Evolutionary conservation across 352 stramenopile genomes (phyloP).

Genomic region (Phytophthora capsici): DNA sequence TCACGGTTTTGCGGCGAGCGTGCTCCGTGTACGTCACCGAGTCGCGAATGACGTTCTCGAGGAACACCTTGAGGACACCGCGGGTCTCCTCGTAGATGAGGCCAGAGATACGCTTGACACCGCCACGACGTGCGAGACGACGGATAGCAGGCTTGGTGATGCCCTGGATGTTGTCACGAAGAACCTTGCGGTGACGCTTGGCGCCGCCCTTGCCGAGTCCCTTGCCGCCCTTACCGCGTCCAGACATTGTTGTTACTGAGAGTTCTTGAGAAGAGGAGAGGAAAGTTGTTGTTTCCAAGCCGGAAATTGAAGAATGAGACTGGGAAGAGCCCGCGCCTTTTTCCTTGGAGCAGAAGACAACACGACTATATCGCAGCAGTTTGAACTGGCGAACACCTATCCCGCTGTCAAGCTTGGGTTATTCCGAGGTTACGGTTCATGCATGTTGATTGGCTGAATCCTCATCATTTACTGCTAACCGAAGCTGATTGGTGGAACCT

Average conservation of each 20-base stretch:
- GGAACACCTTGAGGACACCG: slow-evolving; percentile 98
- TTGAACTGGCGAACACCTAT: slow-evolving; percentile 27
- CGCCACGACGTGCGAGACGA: slow-evolving; percentile 97
- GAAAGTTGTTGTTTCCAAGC: slow-evolving; percentile 29
- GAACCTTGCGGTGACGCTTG: slow-evolving; percentile 89
- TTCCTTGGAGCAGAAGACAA: neutral
- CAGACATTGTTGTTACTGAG: slow-evolving; percentile 58
- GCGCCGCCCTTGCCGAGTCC: slow-evolving; percentile 83
- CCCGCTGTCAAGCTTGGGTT: neutral
- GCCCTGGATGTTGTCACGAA: slow-evolving; percentile 93
- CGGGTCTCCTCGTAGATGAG: slow-evolving; percentile 99
- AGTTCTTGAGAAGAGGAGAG: slow-evolving; percentile 20
- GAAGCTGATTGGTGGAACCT: slow-evolving; percentile 35
- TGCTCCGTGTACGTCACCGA: slow-evolving; percentile 97
- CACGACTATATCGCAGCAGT: slow-evolving; percentile 20
- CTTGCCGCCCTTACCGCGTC: slow-evolving; percentile 74
- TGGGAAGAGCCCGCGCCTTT: neutral
- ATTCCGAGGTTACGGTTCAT: neutral
- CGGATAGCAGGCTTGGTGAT: slow-evolving; percentile 97
- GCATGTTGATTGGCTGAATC: slow-evolving; percentile 19
- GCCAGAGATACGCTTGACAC: slow-evolving; percentile 98
- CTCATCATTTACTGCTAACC: neutral
- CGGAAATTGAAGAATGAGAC: slow-evolving; percentile 72
- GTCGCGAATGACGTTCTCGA: slow-evolving; percentile 98
- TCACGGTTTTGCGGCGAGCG: slow-evolving; percentile 96